These are phyloP conservation scores for Angomonas deanei DNA, from an alignment of 208 protist species.

Conservation along the genomic window DNA sequence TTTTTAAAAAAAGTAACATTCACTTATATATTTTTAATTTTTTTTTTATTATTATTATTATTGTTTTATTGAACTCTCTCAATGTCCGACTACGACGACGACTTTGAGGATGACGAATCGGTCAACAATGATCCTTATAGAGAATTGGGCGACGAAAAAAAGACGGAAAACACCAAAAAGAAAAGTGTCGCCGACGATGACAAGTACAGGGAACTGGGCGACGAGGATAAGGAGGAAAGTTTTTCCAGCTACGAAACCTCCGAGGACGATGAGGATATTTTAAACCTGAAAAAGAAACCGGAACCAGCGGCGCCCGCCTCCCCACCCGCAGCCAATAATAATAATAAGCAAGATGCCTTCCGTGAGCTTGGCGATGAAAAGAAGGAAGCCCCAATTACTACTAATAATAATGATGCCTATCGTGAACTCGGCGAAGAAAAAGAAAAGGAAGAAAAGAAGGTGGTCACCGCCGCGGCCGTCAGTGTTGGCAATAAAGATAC, in stretches of 20 bases:
- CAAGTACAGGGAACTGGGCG: background rate
- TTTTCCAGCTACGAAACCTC: background rate
- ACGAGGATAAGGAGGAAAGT: background rate
- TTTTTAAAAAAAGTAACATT: conserved; percentile 6
- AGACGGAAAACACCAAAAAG: background rate
- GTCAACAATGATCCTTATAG: background rate
- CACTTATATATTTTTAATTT: conserved; percentile 1
- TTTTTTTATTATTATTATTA: conserved; percentile 1
- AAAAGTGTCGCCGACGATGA: background rate
- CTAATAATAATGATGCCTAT: background rate
- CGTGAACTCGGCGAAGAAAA: background rate
- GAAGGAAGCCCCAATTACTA: background rate
- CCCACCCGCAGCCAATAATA: no score
- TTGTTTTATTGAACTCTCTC: background rate
- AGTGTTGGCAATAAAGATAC: background rate
- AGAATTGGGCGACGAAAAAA: conserved; percentile 8
- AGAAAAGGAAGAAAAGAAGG: background rate
- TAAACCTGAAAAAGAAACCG: background rate
- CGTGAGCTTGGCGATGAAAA: no score
- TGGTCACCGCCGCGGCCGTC: background rate
- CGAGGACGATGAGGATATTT: background rate
- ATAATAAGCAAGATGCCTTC: no score
- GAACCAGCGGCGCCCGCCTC: no score
- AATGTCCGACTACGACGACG: conserved; percentile 6
- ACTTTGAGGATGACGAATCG: conserved; percentile 3